These are phyloP conservation scores for Ophiostoma australiae DNA, from an alignment of 2,329 filamentous ascomycete species.

Conservation along the genomic window DNA sequence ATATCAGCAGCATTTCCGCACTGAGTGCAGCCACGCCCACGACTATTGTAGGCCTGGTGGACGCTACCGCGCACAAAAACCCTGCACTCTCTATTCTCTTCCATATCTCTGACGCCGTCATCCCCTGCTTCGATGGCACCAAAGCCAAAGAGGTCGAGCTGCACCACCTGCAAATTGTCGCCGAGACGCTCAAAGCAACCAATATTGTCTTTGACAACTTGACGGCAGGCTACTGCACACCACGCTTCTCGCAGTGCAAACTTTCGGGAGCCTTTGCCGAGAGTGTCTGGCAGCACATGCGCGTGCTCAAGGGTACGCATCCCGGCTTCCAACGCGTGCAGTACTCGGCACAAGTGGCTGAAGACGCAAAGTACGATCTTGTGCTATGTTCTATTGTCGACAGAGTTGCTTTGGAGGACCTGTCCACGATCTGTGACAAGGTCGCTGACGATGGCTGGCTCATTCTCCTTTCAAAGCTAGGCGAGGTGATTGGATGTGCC, in stretches of 20 bases:
- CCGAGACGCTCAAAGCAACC: conserved; percentile 23
- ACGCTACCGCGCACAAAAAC: conserved; percentile 38
- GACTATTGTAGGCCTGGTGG: conserved; percentile 32
- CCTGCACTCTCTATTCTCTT: conserved; percentile 40
- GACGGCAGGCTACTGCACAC: conserved; percentile 29
- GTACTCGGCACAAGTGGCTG: neutral
- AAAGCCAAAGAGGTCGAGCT: neutral
- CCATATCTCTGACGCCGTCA: conserved; percentile 11
- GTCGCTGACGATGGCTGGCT: conserved; percentile 23
- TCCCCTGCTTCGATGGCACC: neutral
- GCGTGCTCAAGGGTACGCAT: neutral
- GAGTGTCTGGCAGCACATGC: conserved; percentile 14
- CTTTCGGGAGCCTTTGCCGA: conserved; percentile 28
- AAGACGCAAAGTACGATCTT: conserved; percentile 1
- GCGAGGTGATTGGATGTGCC: neutral
- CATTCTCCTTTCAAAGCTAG: conserved; percentile 16
- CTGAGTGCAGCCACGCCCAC: conserved; percentile 15
- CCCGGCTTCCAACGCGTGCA: conserved; percentile 21
- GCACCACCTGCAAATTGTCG: conserved; percentile 28
- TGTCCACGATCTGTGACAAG: neutral
- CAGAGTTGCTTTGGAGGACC: neutral
- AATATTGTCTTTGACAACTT: conserved; percentile 32
- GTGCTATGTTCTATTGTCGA: conserved; percentile 16
- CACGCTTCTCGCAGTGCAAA: conserved; percentile 36
- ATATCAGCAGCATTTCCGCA: conserved; percentile 31